These are phyloP conservation scores for Hymenotorrendiella dingleyae DNA, from an alignment of 2,329 filamentous ascomycete species.

Conservation along the genomic window DNA sequence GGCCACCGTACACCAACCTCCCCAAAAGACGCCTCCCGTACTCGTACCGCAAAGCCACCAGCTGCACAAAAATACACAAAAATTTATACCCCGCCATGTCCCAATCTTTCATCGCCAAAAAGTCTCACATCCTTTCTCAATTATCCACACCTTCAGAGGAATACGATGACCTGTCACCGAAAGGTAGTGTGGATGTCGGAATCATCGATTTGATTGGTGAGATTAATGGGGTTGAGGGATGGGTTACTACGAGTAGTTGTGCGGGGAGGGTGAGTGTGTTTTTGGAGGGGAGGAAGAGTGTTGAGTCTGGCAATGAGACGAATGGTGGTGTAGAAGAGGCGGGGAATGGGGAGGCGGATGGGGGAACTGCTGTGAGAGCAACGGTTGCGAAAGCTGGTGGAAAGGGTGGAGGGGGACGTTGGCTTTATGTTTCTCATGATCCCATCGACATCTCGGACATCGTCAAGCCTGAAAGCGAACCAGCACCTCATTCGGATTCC, in stretches of 20 bases:
- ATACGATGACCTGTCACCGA: constrained; percentile 81
- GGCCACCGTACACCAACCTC: not conserved
- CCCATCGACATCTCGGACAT: too few relatives aligned
- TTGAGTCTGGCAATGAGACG: not conserved
- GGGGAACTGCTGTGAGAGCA: constrained; percentile 5
- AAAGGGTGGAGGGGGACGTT: constrained; percentile 77
- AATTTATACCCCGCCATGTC: not conserved
- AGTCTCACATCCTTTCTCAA: constrained; percentile 64
- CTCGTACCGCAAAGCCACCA: too few relatives aligned
- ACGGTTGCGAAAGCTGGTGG: constrained; percentile 61
- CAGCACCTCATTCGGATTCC: too few relatives aligned
- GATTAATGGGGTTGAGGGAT: constrained; percentile 68
- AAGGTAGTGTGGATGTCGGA: constrained; percentile 76
- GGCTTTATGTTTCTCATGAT: constrained; percentile 86
- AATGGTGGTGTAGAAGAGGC: constrained; percentile 5
- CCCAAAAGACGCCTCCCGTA: too few relatives aligned
- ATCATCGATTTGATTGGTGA: constrained; percentile 72
- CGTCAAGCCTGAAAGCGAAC: too few relatives aligned
- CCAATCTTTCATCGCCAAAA: constrained; percentile 57
- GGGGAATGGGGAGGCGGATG: constrained; percentile 14
- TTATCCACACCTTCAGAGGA: constrained; percentile 62
- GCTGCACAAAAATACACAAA: too few relatives aligned
- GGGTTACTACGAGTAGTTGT: constrained; percentile 91
- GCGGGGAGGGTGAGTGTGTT: constrained; percentile 84
- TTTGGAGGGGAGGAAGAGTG: constrained; percentile 62